Base-by-base conservation (phyloP, 2,329 filamentous ascomycete genomes). In the Lecanicillium sp. region DNA sequence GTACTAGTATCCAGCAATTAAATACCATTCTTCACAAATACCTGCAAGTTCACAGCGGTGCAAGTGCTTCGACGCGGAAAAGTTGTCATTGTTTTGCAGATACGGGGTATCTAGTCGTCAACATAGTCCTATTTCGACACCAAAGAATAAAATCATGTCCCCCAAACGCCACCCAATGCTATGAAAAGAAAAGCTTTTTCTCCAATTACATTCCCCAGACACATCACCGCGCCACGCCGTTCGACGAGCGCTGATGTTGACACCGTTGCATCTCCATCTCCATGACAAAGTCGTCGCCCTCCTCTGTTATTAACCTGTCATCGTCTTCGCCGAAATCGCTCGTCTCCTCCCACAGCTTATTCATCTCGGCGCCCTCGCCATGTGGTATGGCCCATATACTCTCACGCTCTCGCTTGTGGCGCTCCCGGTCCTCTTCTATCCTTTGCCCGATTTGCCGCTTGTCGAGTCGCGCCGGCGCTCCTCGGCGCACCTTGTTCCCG, bases 391-490 rank as follows among this genome's bases (percentile, higher is more conserved):
- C 87, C 92, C 94, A 98, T 46, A 95, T 94, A 51, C 81, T 88
- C 64, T 98, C 92, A 17, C 92, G 70, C 53, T 90, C 68, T 31
- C 90, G 71, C 69, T 98, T 98, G 61, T 98, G 94, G 31, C 92
- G 71, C 60, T 98, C 92, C 4, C 92, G 72, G 60, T 98, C 92
- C 62, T 98, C 94, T 52, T 98, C 94, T 46, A 98, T 95, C 29
- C 92, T 74, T 66, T 97, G 89, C 64, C 97, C 89, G 38, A 96
- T 85, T 63, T 95, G 86, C 40, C 84, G 76, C 62, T 90, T 92
- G 54, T 96, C 87, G 37, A 92, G 59, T 13, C 65, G 59, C 19
- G 64, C 60, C 5, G 57, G 52, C 42, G 46, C 56, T 33, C 47
- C 53, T 42, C 51, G 55, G 43, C 50, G 60, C 10, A n/a, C 52